Evolutionary conservation across 306 rosid genomes (phyloP).

Genomic region (Rosa rugosa): DNA sequence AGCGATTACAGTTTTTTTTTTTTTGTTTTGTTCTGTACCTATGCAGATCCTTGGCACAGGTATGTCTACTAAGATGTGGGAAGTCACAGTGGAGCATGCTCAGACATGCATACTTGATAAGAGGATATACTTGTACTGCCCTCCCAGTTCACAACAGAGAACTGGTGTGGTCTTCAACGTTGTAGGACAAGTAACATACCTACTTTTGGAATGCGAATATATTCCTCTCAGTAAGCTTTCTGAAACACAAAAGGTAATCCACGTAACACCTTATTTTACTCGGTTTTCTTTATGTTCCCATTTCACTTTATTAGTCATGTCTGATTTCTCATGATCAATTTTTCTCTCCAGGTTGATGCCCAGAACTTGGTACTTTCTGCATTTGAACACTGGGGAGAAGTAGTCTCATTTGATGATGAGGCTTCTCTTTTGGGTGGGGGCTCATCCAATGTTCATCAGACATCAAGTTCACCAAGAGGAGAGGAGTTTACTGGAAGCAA

Average conservation of each 20-base stretch:
- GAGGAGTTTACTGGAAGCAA: constrained; percentile 67
- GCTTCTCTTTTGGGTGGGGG: constrained; percentile 50
- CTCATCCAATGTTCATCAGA: constrained; percentile 41
- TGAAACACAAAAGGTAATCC: constrained; percentile 75
- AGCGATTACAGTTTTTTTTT: not conserved
- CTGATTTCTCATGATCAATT: constrained; percentile 28
- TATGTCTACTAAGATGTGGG: constrained; percentile 99
- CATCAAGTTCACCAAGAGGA: constrained; percentile 53
- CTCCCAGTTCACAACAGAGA: constrained; percentile 52
- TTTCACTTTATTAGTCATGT: constrained; percentile 12
- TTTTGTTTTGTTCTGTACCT: constrained; percentile 6
- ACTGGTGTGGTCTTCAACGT: constrained; percentile 79
- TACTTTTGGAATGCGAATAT: constrained; percentile 63
- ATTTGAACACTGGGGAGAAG: constrained; percentile 52
- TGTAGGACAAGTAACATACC: constrained; percentile 80
- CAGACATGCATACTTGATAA: constrained; percentile 70
- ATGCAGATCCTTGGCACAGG: constrained; percentile 90
- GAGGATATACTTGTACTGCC: constrained; percentile 44
- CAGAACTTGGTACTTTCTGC: constrained; percentile 64
- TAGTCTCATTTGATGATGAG: constrained; percentile 59
- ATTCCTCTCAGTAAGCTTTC: constrained; percentile 67
- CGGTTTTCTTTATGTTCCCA: constrained; percentile 8
- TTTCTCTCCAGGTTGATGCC: constrained; percentile 62
- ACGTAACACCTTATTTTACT: constrained; percentile 23
- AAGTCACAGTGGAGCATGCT: constrained; percentile 90